Conservation (phyloP, 108 stramenopile species). For the Bacterosira constricta region DNA sequence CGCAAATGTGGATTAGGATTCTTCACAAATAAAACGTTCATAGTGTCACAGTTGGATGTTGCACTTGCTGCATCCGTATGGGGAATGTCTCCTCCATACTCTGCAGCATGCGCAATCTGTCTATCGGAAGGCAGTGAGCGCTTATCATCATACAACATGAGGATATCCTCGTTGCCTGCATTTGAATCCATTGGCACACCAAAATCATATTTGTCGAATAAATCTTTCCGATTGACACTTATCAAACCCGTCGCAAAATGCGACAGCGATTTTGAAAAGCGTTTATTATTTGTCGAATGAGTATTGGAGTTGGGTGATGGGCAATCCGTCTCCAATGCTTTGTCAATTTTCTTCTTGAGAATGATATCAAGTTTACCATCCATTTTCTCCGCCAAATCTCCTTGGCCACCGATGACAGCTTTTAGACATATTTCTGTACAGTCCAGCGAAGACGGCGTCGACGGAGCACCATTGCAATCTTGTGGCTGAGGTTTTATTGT, state of each 20-base stretch:
- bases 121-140: slow-evolving; percentile 15
- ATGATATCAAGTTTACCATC: too few species aligned
- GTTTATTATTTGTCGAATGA: background rate
- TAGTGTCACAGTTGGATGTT: slow-evolving; percentile 57
- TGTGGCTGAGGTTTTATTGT: too few species aligned
- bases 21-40: slow-evolving; percentile 48
- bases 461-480: too few species aligned
- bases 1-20: slow-evolving; percentile 1
- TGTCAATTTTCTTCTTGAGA: background rate
- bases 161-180: slow-evolving; percentile 11
- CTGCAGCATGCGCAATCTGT: background rate
- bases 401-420: background rate
- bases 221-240: slow-evolving; percentile 20
- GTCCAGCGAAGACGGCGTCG: background rate
- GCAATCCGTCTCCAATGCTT: background rate
- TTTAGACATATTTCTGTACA: background rate
- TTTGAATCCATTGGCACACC: slow-evolving; percentile 27
- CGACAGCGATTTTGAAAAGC: slow-evolving; percentile 3
- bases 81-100: slow-evolving; percentile 1
- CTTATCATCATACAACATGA: slow-evolving; percentile 29
- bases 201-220: slow-evolving; percentile 42
- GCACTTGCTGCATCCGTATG: slow-evolving; percentile 27
- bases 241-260: slow-evolving; percentile 34
- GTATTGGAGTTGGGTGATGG: background rate
- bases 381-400: slow-evolving; percentile 5